Evolutionary conservation across 306 rosid genomes (phyloP), one percentile per base, ranked within the genome.

Genomic region (Corylus heterophylla): DNA sequence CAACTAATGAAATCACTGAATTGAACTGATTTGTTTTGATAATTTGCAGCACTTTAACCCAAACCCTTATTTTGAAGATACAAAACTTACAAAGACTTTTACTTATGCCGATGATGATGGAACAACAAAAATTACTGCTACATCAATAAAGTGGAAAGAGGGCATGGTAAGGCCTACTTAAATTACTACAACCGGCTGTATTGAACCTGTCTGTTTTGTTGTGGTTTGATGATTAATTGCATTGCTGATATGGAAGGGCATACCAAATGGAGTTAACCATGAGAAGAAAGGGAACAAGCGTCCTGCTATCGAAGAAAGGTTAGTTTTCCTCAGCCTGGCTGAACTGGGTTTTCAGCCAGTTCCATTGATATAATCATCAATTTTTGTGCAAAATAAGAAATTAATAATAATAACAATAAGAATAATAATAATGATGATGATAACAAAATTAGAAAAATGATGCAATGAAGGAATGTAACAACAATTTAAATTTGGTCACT

Each of bases 231-330:
- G 39, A 66, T 70, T 83, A 18, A 45, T 52, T 74, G 37, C 55
- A 62, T 78, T 55, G 42, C 66, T 78, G 16, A 58, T 76, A 74
- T 75, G 25, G 82, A 50, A 94, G 98, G 92, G 89, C 51, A 48
- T 90, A 74, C 83, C 96, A 8, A 94, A 94, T 78, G 98, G 97
- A 74, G 93, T 86, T 55, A 87, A 35, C 79, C 89, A 85, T 37
- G 96, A 90, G 78, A 92, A 89, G 89, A 94, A 90, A 82, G 97
- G 98, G 81, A 92, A 92, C 86, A 94, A 94, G 89, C 87, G 98
- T 18, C 84, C 91, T 78, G 87, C 81, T 16, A 9, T 47, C 74
- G 97, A 92, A 74, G 87, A 90, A 80, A 94, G 98, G 98, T 94
- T 86, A 56, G 86, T 83, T 67, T 51, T 78, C 31, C 79, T 29